These are phyloP conservation scores for Polygonum aviculare DNA, from an alignment of 148 eudicot species.

Conservation along the genomic window DNA sequence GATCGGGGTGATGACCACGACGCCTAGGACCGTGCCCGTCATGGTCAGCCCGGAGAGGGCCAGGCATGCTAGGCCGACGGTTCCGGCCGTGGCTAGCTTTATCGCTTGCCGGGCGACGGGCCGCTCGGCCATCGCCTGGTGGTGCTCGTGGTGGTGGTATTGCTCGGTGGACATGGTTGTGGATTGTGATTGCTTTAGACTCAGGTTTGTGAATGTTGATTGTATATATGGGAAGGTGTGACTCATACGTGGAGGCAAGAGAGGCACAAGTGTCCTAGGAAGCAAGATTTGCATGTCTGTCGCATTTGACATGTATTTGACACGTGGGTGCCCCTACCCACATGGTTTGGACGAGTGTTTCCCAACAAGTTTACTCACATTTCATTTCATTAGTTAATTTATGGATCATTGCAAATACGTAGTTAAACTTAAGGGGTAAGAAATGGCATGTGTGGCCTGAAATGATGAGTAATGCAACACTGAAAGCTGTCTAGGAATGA, in stretches of 20 bases:
- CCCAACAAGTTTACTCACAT: background rate
- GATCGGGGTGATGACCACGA: background rate
- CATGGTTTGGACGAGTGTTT: background rate
- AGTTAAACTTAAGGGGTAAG: background rate
- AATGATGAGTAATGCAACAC: background rate
- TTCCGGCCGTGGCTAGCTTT: background rate
- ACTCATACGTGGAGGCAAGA: background rate
- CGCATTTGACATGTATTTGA: background rate
- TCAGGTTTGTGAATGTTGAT: background rate
- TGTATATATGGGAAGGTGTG: background rate
- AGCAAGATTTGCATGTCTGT: background rate
- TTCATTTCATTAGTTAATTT: too few species aligned
- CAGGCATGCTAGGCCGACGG: background rate
- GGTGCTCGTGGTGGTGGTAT: background rate
- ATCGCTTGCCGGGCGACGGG: constrained; percentile 4
- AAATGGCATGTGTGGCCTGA: background rate
- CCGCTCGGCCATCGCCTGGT: background rate
- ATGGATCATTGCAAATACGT: too few species aligned
- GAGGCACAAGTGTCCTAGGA: background rate
- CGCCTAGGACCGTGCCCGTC: background rate
- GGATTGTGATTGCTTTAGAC: background rate
- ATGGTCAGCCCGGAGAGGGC: background rate
- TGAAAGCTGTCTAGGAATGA: too few species aligned
- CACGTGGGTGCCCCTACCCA: background rate
- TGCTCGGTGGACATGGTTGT: background rate